Conservation (phyloP, 139 green algal species). For the Nannochloris sp. region DNA sequence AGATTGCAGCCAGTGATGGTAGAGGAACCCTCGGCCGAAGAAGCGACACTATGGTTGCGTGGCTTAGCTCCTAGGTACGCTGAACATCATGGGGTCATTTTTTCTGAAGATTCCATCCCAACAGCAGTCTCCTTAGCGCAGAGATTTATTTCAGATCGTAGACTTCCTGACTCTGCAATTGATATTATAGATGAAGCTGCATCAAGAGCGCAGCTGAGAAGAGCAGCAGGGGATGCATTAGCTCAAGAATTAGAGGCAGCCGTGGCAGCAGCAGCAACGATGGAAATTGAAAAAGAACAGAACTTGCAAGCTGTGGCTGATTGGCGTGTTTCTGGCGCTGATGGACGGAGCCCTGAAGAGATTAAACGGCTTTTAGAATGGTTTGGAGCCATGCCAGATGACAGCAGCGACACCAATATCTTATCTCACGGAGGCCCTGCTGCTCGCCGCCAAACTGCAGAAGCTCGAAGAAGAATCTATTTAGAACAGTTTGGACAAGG, state of each 20-base stretch:
- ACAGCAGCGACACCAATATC: too few relatives aligned
- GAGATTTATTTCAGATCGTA: conserved; percentile 58
- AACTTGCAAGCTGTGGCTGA: not conserved
- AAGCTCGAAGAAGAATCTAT: not conserved
- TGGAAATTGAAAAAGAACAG: not conserved
- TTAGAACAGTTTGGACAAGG: not conserved
- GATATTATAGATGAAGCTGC: conserved; percentile 83
- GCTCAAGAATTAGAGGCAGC: not conserved
- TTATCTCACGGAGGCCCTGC: not conserved
- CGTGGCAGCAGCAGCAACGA: not conserved
- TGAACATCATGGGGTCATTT: conserved; percentile 67
- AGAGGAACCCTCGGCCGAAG: conserved; percentile 55
- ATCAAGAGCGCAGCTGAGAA: not conserved
- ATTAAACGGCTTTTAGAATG: conserved; percentile 1
- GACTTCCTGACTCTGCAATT: conserved; percentile 68
- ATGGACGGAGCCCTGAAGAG: not conserved
- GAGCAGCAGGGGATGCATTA: not conserved
- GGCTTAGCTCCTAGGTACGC: conserved; percentile 77
- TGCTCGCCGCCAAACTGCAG: not conserved
- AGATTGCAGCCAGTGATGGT: conserved; percentile 80
- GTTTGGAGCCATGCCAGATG: not conserved
- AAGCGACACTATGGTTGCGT: conserved; percentile 62
- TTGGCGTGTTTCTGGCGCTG: not conserved
- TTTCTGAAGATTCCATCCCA: conserved; percentile 52
- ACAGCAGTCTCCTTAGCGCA: conserved; percentile 53